Conservation (phyloP, 352 stramenopile genomes). For the Thalassiosira livingstoniorum region DNA sequence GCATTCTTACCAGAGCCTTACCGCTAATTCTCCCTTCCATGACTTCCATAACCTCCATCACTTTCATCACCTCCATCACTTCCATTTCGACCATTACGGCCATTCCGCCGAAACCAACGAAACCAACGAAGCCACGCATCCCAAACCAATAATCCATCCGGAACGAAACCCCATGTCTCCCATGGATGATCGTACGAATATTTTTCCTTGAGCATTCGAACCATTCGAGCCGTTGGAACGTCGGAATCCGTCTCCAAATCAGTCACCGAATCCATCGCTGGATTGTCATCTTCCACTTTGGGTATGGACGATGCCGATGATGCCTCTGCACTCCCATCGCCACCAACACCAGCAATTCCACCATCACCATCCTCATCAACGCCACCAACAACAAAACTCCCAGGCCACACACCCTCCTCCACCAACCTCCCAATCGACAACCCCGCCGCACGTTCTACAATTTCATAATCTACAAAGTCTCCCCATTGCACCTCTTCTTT, state of each 20-base stretch:
- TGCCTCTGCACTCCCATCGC: constrained; percentile 16
- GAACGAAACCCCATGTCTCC: constrained; percentile 81
- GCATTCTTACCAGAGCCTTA: too few relatives aligned
- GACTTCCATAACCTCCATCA: too few relatives aligned
- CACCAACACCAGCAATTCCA: constrained; percentile 36
- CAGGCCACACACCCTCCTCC: constrained; percentile 57
- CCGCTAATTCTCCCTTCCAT: too few relatives aligned
- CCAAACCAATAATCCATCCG: constrained; percentile 83
- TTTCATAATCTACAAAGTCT: constrained; percentile 72
- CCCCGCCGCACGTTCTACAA: constrained; percentile 55
- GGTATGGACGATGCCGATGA: too few relatives aligned
- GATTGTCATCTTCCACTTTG: not conserved
- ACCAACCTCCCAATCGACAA: constrained; percentile 64
- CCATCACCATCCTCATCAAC: not conserved
- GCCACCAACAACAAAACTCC: constrained; percentile 36
- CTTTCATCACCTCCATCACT: too few relatives aligned
- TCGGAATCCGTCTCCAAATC: too few relatives aligned
- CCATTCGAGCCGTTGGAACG: not conserved
- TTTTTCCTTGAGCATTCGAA: constrained; percentile 15
- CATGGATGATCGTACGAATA: constrained; percentile 34
- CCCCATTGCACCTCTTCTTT: constrained; percentile 83
- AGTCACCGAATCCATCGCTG: too few relatives aligned
- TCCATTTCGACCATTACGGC: too few relatives aligned
- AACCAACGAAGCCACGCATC: constrained; percentile 44
- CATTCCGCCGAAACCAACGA: too few relatives aligned